These are phyloP conservation scores for Fomitopsis schrenkii DNA, from an alignment of 1,284 basidiomycete species.

Conservation along the genomic window DNA sequence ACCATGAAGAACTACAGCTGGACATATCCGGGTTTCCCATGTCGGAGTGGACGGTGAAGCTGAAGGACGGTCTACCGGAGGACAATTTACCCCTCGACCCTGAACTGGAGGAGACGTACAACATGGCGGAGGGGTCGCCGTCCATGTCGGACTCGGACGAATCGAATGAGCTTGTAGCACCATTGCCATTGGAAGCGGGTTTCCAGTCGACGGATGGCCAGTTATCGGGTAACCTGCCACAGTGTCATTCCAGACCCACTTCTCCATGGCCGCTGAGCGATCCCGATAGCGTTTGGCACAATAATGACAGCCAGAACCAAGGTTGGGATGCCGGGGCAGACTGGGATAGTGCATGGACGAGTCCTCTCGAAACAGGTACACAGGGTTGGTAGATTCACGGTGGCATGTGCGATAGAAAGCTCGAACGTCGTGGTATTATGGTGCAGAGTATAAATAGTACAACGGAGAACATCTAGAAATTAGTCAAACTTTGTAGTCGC, in stretches of 20 bases:
- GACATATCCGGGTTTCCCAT: constrained; percentile 4
- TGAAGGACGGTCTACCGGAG: background rate
- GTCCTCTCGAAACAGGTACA: too few species aligned
- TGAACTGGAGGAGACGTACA: background rate
- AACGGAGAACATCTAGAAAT: background rate
- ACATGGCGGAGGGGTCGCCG: background rate
- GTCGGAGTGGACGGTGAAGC: constrained; percentile 24
- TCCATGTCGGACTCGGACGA: background rate
- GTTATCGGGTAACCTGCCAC: too few species aligned
- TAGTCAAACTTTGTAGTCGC: background rate
- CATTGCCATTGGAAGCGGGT: background rate
- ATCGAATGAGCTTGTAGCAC: background rate
- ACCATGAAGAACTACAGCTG: constrained; percentile 27
- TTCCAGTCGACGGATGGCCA: background rate
- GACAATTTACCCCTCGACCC: background rate
- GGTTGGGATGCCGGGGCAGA: background rate
- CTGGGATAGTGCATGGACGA: background rate
- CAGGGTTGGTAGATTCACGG: background rate
- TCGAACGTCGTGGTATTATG: background rate
- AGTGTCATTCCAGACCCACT: background rate
- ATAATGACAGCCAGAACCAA: background rate
- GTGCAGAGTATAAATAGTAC: constrained; percentile 5
- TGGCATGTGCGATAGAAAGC: background rate
- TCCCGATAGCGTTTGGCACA: background rate
- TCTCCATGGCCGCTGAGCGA: background rate